Evolutionary conservation across 352 stramenopile genomes (phyloP), one percentile per base, ranked within the genome.

Genomic region (Globisporangium alternatum): DNA sequence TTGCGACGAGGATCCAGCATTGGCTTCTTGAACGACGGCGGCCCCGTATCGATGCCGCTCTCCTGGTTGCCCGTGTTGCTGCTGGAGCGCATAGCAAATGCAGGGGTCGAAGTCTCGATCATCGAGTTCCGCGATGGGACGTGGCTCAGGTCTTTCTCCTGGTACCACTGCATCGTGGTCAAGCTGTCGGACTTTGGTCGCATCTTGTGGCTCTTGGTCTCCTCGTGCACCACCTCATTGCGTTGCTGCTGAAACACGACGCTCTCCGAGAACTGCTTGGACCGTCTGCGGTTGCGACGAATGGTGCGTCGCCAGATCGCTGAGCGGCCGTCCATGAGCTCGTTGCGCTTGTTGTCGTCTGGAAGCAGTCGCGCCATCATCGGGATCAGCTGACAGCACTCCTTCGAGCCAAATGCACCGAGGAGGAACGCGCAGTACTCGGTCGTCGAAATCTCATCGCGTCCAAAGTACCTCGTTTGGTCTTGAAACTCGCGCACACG

Each of bases 401-500:
- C 77, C 33, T 90, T 81, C 21, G 77, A 71, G 19, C 85, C 85
- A 28, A 93, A 69, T 9, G 80, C 79, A 3, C 85, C 82, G 30
- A 90, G 75, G 6, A 93, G 67, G 62, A 91, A 93, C 8, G 85
- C 80, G 44, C 81, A 89, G 61, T 91, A 91, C 47, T 91, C 83
- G n/a, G 80, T 89, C 0, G 79, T 81, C 45, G 80, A 81, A 10
- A 73, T 83, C 60, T 88, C 85, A 1, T 80, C 78, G 12, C 81
- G 76, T 4, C 85, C 85, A 70, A 91, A 93, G 60, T 93, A 83
- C 59, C 78, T 89, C 0, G 82, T 91, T 56, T 90, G 81, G 30
- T 91, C 83, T 49, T 91, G 85, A 55, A 93, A 93, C 56, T 90
- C 85, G 21, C 78, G 80, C 13, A 91, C 81, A 41, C 85, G 85